Evolutionary conservation across 176 grass and related monocot genomes (phyloP).

Genomic region (Aegilops tauschii): DNA sequence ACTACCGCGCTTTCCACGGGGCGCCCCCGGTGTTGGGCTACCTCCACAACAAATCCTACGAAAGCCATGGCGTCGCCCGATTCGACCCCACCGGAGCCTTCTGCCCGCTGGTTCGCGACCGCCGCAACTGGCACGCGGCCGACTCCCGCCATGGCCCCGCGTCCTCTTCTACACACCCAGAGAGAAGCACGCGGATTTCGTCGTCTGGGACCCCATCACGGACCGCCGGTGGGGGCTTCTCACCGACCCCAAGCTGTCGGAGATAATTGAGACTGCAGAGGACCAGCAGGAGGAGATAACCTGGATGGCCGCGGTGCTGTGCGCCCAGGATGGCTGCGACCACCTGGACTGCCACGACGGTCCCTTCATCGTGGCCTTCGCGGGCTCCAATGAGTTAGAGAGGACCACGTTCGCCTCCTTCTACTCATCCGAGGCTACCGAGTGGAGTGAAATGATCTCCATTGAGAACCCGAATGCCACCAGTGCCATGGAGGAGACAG

Average conservation of each 20-base stretch:
- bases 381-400: not conserved
- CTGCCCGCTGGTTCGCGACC: not conserved
- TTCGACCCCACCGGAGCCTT: not conserved
- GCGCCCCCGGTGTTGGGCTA: not conserved
- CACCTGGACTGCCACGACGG: not conserved
- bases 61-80: not conserved
- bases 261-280: not conserved
- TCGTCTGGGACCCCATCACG: not conserved
- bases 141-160: constrained; percentile 7
- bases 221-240: not conserved
- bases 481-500: not conserved
- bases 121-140: not conserved
- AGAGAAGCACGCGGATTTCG: not conserved
- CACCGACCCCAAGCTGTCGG: not conserved
- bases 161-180: not conserved
- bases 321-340: not conserved
- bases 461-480: not conserved
- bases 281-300: not conserved
- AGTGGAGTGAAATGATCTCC: not conserved
- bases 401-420: not conserved
- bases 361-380: not conserved
- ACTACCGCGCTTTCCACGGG: constrained; percentile 5
- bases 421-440: not conserved
- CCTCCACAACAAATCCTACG: not conserved
- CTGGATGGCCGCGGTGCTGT: not conserved